Percentiles rank a stretch among this genome's conserved stretches.
Conservation (phyloP, 2,329 filamentous ascomycete genomes). For the Epichloe sibirici region DNA sequence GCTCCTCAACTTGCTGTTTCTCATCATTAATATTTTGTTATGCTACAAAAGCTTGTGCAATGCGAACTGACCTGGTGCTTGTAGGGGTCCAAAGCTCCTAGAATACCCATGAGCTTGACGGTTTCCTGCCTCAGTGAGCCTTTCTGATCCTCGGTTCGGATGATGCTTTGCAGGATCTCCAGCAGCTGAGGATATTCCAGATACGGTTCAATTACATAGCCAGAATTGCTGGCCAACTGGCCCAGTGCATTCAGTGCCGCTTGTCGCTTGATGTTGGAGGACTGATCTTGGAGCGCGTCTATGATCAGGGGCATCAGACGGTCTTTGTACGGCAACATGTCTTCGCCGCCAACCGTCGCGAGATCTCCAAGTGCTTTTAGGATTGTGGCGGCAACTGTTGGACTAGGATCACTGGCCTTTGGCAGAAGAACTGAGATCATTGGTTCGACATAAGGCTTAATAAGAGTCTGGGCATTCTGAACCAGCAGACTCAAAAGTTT, state of each 20-base stretch:
- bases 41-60: background rate
- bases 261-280: constrained; percentile 79
- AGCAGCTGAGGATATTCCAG: constrained; percentile 89
- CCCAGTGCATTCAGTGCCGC: constrained; percentile 83
- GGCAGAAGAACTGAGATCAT: constrained; percentile 93
- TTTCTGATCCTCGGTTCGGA: constrained; percentile 76
- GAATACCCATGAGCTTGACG: constrained; percentile 89
- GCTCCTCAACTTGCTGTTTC: constrained; percentile 66
- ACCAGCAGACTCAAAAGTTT: constrained; percentile 87
- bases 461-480: constrained; percentile 80
- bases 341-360: constrained; percentile 83
- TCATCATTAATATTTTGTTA: constrained; percentile 3
- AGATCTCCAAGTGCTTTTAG: constrained; percentile 89
- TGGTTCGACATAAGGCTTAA: constrained; percentile 92
- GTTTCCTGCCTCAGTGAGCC: constrained; percentile 82
- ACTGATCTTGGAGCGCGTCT: constrained; percentile 85
- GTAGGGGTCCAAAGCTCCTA: constrained; percentile 91
- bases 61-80: constrained; percentile 57
- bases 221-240: constrained; percentile 87
- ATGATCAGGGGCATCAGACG: constrained; percentile 92
- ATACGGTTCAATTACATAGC: constrained; percentile 95
- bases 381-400: constrained; percentile 88
- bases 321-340: constrained; percentile 86
- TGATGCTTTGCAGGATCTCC: constrained; percentile 85
- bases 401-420: constrained; percentile 74